These are phyloP conservation scores for Nicotiana benthamiana DNA, from an alignment of 257 asterid genomes.

Conservation along the genomic window DNA sequence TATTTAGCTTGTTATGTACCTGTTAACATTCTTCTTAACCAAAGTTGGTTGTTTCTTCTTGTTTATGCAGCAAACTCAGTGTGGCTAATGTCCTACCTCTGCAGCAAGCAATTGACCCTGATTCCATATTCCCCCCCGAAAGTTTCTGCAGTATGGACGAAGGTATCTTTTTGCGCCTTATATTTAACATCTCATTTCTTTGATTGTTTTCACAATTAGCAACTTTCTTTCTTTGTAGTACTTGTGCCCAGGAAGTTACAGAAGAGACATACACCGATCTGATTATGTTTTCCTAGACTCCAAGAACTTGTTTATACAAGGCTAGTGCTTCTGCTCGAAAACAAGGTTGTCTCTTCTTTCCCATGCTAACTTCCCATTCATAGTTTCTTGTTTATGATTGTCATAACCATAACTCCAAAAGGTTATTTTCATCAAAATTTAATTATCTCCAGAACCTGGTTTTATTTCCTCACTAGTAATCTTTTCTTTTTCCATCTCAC, in stretches of 20 bases:
- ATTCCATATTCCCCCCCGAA: conserved; percentile 43
- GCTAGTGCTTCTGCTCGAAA: conserved; percentile 1
- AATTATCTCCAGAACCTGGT: no score
- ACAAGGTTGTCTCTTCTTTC: conserved; percentile 9
- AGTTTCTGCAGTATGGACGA: conserved; percentile 63
- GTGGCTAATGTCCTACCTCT: conserved; percentile 51
- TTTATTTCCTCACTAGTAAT: no score
- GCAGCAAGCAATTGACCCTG: conserved; percentile 55
- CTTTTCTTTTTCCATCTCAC: no score
- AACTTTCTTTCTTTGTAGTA: conserved; percentile 40
- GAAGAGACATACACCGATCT: conserved; percentile 13
- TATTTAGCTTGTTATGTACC: not conserved
- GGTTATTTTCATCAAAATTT: no score
- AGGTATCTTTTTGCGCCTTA: conserved; percentile 31
- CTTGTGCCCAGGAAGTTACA: conserved; percentile 49
- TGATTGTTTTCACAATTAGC: conserved; percentile 1
- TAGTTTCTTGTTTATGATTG: not conserved
- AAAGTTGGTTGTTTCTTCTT: conserved; percentile 11
- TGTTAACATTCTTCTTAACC: not conserved
- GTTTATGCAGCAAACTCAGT: conserved; percentile 60
- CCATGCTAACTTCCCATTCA: conserved; percentile 3
- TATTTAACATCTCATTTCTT: not conserved
- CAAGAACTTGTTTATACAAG: not conserved
- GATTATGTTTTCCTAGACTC: not conserved
- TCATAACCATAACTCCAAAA: not conserved